Conservation (phyloP, 768 basidiomycete genomes). For the Butyriboletus loyo region DNA sequence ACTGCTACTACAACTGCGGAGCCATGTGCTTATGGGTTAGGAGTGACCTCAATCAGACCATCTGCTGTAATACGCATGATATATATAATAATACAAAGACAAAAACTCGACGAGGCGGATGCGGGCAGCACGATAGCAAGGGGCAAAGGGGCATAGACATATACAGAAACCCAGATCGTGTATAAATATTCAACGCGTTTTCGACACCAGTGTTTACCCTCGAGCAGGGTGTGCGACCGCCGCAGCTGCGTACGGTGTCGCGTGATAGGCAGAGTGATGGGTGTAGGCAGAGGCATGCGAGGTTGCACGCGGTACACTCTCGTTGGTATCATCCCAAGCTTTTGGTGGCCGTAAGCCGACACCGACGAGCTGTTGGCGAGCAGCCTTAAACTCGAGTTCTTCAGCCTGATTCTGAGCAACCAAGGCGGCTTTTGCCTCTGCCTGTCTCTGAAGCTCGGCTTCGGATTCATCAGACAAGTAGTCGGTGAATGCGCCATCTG, state of each 20-base stretch:
- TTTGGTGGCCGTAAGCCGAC: conserved; percentile 76
- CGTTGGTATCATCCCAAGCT: conserved; percentile 63
- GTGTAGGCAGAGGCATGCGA: conserved; percentile 23
- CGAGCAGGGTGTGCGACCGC: conserved; percentile 31
- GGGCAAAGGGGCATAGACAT: conserved; percentile 24
- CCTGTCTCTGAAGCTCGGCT: conserved; percentile 81
- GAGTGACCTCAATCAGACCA: conserved; percentile 10
- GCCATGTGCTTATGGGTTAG: conserved; percentile 22
- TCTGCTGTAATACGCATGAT: conserved; percentile 2
- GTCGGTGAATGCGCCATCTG: conserved; percentile 86
- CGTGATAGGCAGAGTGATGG: conserved; percentile 27
- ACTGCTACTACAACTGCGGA: conserved; percentile 7
- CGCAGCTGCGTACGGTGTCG: conserved; percentile 25
- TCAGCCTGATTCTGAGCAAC: conserved; percentile 79
- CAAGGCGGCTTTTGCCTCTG: conserved; percentile 73
- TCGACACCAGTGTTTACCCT: conserved; percentile 13
- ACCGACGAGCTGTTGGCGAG: conserved; percentile 71
- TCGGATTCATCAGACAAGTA: conserved; percentile 94
- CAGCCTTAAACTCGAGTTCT: conserved; percentile 78
- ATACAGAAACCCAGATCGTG: conserved; percentile 12
- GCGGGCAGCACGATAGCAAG: conserved; percentile 16
- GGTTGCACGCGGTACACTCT: conserved; percentile 25
- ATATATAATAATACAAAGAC: conserved; percentile 22
- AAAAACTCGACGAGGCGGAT: conserved; percentile 12
- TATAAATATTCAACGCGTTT: conserved; percentile 22